phyloP scores from a whole-genome alignment of 1,284 basidiomycete genomes.

The Boletellus sp. region DNA sequence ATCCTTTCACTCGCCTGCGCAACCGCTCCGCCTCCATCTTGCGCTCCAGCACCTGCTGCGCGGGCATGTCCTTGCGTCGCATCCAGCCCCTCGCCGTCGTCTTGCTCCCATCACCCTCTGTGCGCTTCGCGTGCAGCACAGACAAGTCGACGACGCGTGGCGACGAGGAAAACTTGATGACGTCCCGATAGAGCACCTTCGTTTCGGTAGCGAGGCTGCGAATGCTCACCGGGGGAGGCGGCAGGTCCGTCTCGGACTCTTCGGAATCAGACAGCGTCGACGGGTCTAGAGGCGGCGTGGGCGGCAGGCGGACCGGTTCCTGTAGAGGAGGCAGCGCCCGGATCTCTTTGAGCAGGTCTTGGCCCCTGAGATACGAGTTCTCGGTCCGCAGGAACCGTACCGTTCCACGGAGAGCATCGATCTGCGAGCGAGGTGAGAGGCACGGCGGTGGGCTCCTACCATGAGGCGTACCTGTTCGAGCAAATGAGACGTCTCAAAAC shows the following conservation, averaged over 20 bases:
- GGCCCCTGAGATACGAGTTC: constrained; percentile 88
- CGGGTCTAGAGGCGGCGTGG: constrained; percentile 60
- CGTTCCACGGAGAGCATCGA: constrained; percentile 87
- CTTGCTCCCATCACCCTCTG: constrained; percentile 1
- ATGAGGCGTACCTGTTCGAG: constrained; percentile 67
- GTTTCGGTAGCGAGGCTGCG: constrained; percentile 75
- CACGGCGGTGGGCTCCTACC: constrained; percentile 8
- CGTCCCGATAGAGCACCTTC: constrained; percentile 78
- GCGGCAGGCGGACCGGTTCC: constrained; percentile 41
- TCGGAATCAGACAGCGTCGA: constrained; percentile 63
- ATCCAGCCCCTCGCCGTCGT: constrained; percentile 53
- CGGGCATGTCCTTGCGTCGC: constrained; percentile 72
- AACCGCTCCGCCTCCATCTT: constrained; percentile 71
- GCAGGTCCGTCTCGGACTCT: constrained; percentile 53
- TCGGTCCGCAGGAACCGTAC: constrained; percentile 88
- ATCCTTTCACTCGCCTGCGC: constrained; percentile 62
- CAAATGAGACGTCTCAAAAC: constrained; percentile 79
- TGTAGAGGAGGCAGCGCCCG: constrained; percentile 67
- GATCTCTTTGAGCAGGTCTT: constrained; percentile 82
- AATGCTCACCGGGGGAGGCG: constrained; percentile 48
- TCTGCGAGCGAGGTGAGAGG: constrained; percentile 40
- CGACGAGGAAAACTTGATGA: constrained; percentile 76
- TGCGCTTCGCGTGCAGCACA: constrained; percentile 48
- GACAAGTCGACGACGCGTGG: constrained; percentile 83
- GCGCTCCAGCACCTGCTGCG: constrained; percentile 74